Percentiles rank a stretch among this genome's conserved stretches.
These are phyloP conservation scores for Vaccinium myrtillus DNA, from an alignment of 148 eudicot genomes.

Conservation along the genomic window DNA sequence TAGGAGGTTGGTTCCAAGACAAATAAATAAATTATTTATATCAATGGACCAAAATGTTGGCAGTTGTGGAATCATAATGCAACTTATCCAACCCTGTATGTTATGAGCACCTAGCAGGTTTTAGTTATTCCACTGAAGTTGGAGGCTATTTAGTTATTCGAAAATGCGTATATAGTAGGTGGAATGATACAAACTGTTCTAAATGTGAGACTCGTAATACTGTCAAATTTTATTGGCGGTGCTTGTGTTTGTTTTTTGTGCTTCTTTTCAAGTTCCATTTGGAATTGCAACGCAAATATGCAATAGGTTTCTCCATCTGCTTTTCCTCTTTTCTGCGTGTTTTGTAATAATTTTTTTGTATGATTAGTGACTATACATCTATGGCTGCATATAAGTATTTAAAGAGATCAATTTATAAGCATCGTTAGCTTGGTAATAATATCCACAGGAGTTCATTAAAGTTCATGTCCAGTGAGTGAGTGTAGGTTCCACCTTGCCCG, in stretches of 20 bases:
- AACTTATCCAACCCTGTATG: constrained; percentile 1
- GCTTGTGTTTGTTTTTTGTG: background rate
- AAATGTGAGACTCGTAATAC: background rate
- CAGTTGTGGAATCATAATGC: background rate
- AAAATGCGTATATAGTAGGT: background rate
- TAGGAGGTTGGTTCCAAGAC: constrained; percentile 69
- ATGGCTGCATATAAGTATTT: too few species aligned
- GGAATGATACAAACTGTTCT: background rate
- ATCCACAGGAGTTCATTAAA: background rate
- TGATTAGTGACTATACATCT: background rate
- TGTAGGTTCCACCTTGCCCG: background rate
- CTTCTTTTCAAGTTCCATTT: background rate
- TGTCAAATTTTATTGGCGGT: background rate
- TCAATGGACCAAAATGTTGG: background rate
- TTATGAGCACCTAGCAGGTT: background rate
- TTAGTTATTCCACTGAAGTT: background rate
- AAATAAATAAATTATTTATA: background rate
- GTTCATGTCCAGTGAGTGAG: too few species aligned
- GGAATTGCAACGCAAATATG: too few species aligned
- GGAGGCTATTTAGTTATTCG: background rate
- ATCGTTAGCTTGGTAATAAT: background rate
- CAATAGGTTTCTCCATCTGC: background rate
- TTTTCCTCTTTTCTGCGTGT: background rate
- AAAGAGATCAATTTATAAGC: background rate
- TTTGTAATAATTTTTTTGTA: background rate